phyloP scores from a whole-genome alignment of 1,284 basidiomycete genomes.

The Grifola frondosa region DNA sequence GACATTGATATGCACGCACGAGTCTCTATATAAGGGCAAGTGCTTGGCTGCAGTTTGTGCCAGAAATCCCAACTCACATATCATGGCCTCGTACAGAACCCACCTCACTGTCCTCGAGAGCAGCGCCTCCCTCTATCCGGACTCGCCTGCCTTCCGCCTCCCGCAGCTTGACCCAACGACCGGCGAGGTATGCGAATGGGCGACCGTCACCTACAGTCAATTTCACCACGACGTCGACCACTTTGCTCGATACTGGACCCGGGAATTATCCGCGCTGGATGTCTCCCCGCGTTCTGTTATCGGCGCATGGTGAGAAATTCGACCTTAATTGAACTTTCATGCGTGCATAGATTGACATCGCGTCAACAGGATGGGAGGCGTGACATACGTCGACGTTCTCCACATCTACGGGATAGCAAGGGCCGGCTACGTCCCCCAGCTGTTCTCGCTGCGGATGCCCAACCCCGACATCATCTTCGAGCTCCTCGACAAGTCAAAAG shows the following conservation, averaged over 20 bases:
- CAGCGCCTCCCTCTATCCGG: conserved; percentile 41
- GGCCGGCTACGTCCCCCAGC: conserved; percentile 67
- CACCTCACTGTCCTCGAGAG: conserved; percentile 50
- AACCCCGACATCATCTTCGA: conserved; percentile 66
- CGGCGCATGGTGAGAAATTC: conserved; percentile 55
- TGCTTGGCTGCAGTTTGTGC: too few relatives aligned
- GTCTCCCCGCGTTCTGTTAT: conserved; percentile 54
- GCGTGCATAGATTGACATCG: conserved; percentile 9
- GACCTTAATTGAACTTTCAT: conserved; percentile 7
- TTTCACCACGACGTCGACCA: conserved; percentile 53
- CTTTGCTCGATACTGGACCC: conserved; percentile 53
- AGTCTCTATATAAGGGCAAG: too few relatives aligned
- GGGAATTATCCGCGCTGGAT: conserved; percentile 38
- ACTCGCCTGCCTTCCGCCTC: conserved; percentile 47
- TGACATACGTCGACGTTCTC: conserved; percentile 61
- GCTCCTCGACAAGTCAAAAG: conserved; percentile 53
- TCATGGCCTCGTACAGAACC: conserved; percentile 28
- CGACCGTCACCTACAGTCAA: conserved; percentile 46
- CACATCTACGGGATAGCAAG: conserved; percentile 68
- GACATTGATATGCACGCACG: too few relatives aligned
- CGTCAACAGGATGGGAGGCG: conserved; percentile 54
- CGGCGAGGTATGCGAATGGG: conserved; percentile 42
- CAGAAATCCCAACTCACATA: conserved; percentile 13
- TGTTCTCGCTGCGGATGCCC: conserved; percentile 69
- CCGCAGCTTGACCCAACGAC: conserved; percentile 39